Evolutionary conservation across 2,329 filamentous ascomycete genomes (phyloP), one percentile per base, ranked within the genome.

Genomic region (Penicillium sp.): DNA sequence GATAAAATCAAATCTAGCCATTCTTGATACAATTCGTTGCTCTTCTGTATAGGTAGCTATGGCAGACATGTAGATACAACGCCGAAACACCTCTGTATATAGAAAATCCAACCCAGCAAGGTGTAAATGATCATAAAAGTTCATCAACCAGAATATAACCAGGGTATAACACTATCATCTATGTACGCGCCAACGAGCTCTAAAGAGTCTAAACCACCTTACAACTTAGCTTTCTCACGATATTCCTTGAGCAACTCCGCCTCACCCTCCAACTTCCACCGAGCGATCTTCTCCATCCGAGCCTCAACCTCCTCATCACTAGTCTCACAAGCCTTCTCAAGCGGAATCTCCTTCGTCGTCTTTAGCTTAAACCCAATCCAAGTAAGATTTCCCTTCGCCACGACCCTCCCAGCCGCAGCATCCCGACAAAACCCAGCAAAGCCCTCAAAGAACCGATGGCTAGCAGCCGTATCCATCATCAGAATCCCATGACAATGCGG

Each of bases 401-500:
- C 50, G 6, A 68, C 62, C 14, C 49, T 52, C 1, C 61, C 68
- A 0, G 63, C 57, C 4, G 60, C 64, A 4, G 64, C 69, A 52
- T 69, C 63, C 0, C 58, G 60, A 41, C 67, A 70, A 46, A 89
- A 89, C 2, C 64, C 67, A 0, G 79, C 70, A 78, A 82, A 82
- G 3, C 72, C 70, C 12, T 75, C 66, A 49, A 81, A 77, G 59
- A 81, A 86, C 40, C 77, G 74, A 56, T 63, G 70, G 2, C 77
- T 70, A 27, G 70, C 75, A 1, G 73, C 63, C 2, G 76, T 64
- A 4, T 70, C 67, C 1, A 75, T 67, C 47, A 88, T 69, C 1
- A 88, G 55, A 54, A 82, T 60, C 0, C 78, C 80, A 63, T 89
- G 74, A 41, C 72, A 74, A 50, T 76, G 73, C 9, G 73, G 73